Base-by-base conservation (phyloP, 2,329 filamentous ascomycete genomes). In the Raffaelea ambrosiae region DNA sequence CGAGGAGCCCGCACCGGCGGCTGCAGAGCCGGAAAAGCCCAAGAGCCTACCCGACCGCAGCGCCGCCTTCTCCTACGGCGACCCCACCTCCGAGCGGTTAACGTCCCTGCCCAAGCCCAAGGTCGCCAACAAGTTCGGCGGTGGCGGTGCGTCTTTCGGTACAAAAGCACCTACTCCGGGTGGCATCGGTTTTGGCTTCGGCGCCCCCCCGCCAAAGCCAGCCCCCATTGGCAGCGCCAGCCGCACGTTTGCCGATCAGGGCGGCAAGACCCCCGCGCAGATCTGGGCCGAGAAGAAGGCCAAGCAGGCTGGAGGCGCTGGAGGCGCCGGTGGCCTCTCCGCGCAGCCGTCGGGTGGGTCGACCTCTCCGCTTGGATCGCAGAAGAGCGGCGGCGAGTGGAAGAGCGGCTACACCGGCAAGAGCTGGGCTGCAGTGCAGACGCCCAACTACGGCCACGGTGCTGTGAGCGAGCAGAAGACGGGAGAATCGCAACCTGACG, bases 241-340 rank as follows among this genome's bases (percentile, higher is more conserved):
- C 68, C 83, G 88, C 59, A 95, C 89, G 1, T 98, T 97, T 70
- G 93, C 93, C 16, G 90, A 96, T 56, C 74, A 94, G 64, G 90
- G 86, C 53, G 93, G 93, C 53, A 98, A 97, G 73, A 97, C 93
- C 5, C 93, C 93, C 7, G 90, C 93, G 26, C 93, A 98, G 65
- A 70, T 95, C 33, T 98, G 93, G 93, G 91, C 91, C 0, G 93
- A 98, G 72, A 95, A 90, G 72, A 97, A 97, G 72, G 91, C 87
- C 35, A 83, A 82, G 51, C 82, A 93, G 63, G 76, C 83, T 45
- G 83, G 48, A 5, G 42, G 77, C 16, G 5, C 41, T 41, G 10
- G 16, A 42, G 14, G 4, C 19, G 40, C 18, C 33, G n/a, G 14
- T 70, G 43, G 16, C 14, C 70, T 46, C 4, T 9, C 48, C 5